These are phyloP conservation scores for Colletotrichum sp. DNA, from an alignment of 2,329 filamentous ascomycete species.

Conservation along the genomic window DNA sequence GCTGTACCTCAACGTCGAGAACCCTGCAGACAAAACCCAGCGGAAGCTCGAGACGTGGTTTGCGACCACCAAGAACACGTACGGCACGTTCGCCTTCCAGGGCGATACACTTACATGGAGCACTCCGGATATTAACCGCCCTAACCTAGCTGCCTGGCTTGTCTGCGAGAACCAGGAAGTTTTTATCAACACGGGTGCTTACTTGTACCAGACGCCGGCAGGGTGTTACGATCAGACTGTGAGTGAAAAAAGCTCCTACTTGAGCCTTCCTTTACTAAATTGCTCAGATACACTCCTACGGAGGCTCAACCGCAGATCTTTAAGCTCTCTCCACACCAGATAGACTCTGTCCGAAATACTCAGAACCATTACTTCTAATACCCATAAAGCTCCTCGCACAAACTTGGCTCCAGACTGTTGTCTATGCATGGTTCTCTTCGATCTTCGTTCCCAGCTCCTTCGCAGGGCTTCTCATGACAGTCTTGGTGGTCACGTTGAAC, in stretches of 20 bases:
- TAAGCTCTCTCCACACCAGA: neutral
- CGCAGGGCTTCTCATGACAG: neutral
- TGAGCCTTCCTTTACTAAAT: neutral
- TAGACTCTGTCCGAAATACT: neutral
- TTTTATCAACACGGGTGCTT: constrained; percentile 65
- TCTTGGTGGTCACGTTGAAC: neutral
- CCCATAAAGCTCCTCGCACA: neutral
- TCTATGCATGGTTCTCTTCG: neutral
- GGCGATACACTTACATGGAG: constrained; percentile 65
- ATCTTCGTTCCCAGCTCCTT: neutral
- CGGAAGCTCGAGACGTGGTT: constrained; percentile 58
- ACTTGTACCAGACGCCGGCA: constrained; percentile 60
- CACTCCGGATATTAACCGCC: constrained; percentile 50
- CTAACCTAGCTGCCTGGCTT: constrained; percentile 64
- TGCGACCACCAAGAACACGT: constrained; percentile 53
- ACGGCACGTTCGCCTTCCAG: constrained; percentile 61
- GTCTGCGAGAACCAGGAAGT: constrained; percentile 57
- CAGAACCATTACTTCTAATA: neutral
- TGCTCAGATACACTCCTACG: constrained; percentile 20
- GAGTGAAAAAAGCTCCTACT: constrained; percentile 25
- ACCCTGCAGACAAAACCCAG: constrained; percentile 48
- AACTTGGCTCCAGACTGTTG: neutral
- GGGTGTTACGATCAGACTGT: constrained; percentile 66
- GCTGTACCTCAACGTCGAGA: constrained; percentile 53
- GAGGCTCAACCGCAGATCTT: constrained; percentile 18